Conservation (phyloP, 2,329 filamentous ascomycete species). For the Trichocomaceae sp. region DNA sequence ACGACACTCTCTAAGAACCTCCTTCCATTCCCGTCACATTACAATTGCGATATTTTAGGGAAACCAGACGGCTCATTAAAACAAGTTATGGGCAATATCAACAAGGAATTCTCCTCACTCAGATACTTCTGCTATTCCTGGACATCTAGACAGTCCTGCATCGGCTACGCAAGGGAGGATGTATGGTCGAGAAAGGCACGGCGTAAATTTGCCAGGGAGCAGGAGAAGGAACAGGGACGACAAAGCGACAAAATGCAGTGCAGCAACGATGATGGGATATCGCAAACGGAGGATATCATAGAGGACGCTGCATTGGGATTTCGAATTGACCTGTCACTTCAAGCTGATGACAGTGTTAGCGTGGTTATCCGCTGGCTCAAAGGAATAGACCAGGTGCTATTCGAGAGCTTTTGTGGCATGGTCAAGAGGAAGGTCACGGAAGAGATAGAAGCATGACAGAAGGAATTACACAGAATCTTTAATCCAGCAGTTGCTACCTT, state of each 20-base stretch:
- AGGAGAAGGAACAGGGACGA: neutral
- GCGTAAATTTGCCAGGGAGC: conserved; percentile 42
- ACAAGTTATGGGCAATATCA: conserved; percentile 32
- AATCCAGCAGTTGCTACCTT: too few species aligned
- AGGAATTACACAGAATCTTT: too few species aligned
- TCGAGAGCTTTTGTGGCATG: conserved; percentile 84
- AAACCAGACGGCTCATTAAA: conserved; percentile 22
- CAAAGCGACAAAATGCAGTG: neutral
- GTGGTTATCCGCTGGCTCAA: conserved; percentile 64
- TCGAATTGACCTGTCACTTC: conserved; percentile 45
- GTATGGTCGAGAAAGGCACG: conserved; percentile 74
- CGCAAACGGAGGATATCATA: conserved; percentile 23
- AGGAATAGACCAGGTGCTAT: conserved; percentile 65
- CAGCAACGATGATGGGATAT: conserved; percentile 20
- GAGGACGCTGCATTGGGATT: conserved; percentile 52
- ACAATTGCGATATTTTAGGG: conserved; percentile 35
- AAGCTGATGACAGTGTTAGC: conserved; percentile 37
- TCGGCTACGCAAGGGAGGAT: conserved; percentile 58
- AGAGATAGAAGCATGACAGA: conserved; percentile 6
- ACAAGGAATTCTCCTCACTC: conserved; percentile 48
- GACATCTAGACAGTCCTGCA: conserved; percentile 49
- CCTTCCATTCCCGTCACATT: conserved; percentile 49
- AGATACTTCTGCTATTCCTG: conserved; percentile 62
- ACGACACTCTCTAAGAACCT: conserved; percentile 45
- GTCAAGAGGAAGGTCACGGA: conserved; percentile 51